A percentile compares a stretch with the other conserved stretches of the same genome.
phyloP scores from a whole-genome alignment of 305 asterid species.

The Fraxinus xanthoxyloides region DNA sequence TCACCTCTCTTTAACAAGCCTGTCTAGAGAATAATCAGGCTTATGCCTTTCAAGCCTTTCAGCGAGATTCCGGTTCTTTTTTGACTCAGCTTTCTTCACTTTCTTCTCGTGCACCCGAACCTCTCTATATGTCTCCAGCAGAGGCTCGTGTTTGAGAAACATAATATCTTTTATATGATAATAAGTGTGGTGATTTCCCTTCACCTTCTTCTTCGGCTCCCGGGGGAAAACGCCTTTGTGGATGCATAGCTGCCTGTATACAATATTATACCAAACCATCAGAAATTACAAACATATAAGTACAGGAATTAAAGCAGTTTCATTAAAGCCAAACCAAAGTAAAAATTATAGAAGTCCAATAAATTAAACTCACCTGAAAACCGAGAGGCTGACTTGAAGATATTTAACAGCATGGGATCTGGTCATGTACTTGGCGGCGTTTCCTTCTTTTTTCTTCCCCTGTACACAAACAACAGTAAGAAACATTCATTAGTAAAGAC shows the following conservation, averaged over 20 bases:
- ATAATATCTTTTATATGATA: slow-evolving; percentile 82
- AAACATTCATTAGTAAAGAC: neutral
- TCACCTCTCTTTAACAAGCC: slow-evolving; percentile 85
- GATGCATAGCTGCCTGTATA: slow-evolving; percentile 40
- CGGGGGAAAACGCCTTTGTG: slow-evolving; percentile 94
- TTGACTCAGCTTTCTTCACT: slow-evolving; percentile 75
- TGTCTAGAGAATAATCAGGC: slow-evolving; percentile 80
- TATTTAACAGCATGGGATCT: slow-evolving; percentile 77
- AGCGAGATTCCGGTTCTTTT: slow-evolving; percentile 80
- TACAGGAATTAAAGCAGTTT: neutral
- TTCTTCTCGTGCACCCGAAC: slow-evolving; percentile 69
- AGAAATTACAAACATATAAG: neutral
- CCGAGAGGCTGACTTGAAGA: slow-evolving; percentile 82
- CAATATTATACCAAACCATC: neutral
- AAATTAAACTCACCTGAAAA: slow-evolving; percentile 52
- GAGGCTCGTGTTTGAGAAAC: slow-evolving; percentile 86
- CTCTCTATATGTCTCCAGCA: slow-evolving; percentile 78
- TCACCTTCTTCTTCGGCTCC: slow-evolving; percentile 95
- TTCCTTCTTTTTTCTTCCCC: slow-evolving; percentile 99
- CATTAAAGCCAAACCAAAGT: neutral
- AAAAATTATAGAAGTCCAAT: slow-evolving; percentile 15
- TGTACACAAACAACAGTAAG: slow-evolving; percentile 21
- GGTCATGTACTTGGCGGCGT: slow-evolving; percentile 83
- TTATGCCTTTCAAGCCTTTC: slow-evolving; percentile 74
- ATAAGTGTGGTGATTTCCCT: slow-evolving; percentile 92